These are phyloP conservation scores for Ogataea methanolica DNA, from an alignment of 805 yeast genomes.

Conservation along the genomic window DNA sequence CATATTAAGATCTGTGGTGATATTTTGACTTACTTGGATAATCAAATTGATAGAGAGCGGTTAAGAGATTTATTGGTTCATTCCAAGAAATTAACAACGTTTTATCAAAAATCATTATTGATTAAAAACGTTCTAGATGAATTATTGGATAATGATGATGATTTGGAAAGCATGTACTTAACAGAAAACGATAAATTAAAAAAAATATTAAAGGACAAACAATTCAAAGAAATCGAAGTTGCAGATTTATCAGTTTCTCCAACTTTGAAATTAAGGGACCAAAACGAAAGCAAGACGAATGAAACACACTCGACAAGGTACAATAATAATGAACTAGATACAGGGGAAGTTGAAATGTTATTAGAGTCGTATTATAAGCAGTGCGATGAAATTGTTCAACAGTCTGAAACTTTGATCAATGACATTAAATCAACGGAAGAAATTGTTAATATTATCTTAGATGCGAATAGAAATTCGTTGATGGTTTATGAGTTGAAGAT, in stretches of 20 bases:
- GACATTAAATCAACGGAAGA: constrained; percentile 91
- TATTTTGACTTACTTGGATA: constrained; percentile 68
- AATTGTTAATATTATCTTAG: constrained; percentile 84
- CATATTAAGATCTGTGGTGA: constrained; percentile 56
- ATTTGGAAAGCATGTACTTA: constrained; percentile 73
- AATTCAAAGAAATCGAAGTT: neutral
- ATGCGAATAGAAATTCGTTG: constrained; percentile 84
- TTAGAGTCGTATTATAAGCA: constrained; percentile 87
- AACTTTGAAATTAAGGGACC: neutral
- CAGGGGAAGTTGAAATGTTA: constrained; percentile 79
- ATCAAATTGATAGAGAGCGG: constrained; percentile 70
- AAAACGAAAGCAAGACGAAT: neutral
- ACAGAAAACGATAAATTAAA: constrained; percentile 34
- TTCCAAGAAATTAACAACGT: constrained; percentile 66
- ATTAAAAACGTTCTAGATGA: constrained; percentile 83
- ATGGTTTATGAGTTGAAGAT: constrained; percentile 84
- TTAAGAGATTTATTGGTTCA: constrained; percentile 68
- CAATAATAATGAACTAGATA: constrained; percentile 18
- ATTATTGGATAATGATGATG: constrained; percentile 81
- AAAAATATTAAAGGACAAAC: constrained; percentile 8
- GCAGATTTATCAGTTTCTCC: neutral
- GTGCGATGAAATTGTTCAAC: constrained; percentile 90
- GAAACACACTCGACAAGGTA: constrained; percentile 1
- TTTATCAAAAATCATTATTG: constrained; percentile 69
- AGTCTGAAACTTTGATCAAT: constrained; percentile 73